Conservation (phyloP, 805 yeast genomes). For the Ogataea dorogensis region DNA sequence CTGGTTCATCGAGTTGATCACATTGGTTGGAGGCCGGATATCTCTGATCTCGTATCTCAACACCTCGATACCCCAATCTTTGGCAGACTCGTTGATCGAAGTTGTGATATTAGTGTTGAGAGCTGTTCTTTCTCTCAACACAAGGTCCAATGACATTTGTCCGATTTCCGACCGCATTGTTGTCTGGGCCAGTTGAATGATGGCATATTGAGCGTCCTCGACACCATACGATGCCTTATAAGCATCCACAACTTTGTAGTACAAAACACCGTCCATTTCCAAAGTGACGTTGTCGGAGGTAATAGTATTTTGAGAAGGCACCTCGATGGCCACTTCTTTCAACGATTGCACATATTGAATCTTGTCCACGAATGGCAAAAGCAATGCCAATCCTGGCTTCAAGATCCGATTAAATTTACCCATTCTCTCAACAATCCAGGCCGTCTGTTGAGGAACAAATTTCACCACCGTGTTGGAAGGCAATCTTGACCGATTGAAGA, state of each 20-base stretch:
- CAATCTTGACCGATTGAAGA: conserved; percentile 37
- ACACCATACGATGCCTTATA: conserved; percentile 86
- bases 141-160: conserved; percentile 74
- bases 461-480: conserved; percentile 75
- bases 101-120: conserved; percentile 70
- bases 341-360: conserved; percentile 79
- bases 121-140: conserved; percentile 70
- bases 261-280: conserved; percentile 82
- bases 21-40: conserved; percentile 83
- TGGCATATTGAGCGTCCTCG: conserved; percentile 83
- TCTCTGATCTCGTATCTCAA: conserved; percentile 84
- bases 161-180: conserved; percentile 91
- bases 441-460: conserved; percentile 88
- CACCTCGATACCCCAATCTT: conserved; percentile 83
- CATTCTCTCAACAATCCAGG: conserved; percentile 90
- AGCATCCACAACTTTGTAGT: conserved; percentile 74
- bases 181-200: conserved; percentile 83
- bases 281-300: conserved; percentile 83
- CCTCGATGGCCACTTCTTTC: conserved; percentile 82
- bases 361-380: conserved; percentile 70
- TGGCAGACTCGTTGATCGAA: conserved; percentile 82
- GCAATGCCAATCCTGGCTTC: conserved; percentile 73
- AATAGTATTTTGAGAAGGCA: conserved; percentile 80
- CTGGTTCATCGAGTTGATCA: conserved; percentile 87
- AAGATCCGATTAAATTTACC: conserved; percentile 72